Percentiles rank a stretch among this genome's conserved stretches.
Evolutionary conservation across 139 green algal species (phyloP).

Genomic region (Coelastrella sp.): DNA sequence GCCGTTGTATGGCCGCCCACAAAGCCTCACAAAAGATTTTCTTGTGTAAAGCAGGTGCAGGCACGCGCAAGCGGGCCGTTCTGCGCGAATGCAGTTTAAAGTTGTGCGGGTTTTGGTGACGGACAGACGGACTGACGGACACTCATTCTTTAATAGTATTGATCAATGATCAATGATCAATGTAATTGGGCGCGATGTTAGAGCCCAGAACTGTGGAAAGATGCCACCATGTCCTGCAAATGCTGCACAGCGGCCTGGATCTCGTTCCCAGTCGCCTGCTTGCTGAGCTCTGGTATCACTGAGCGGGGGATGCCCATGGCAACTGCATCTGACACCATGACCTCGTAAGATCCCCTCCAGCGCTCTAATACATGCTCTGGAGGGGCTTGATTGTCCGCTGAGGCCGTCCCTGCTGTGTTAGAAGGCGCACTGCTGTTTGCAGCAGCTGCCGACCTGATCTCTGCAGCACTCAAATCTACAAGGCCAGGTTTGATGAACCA

Average conservation of each 20-base stretch:
- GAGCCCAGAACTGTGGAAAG: slow-evolving; percentile 33
- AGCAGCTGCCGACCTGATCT: no score
- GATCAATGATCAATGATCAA: no score
- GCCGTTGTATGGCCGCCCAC: no score
- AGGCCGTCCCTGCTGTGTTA: no score
- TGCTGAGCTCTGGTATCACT: background rate
- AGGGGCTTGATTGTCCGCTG: background rate
- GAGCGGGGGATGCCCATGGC: slow-evolving; percentile 33
- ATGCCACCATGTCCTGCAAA: slow-evolving; percentile 42
- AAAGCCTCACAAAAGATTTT: no score
- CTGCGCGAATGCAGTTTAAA: no score
- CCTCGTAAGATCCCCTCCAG: slow-evolving; percentile 19
- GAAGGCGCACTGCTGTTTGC: no score
- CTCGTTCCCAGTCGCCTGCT: background rate
- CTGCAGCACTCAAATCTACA: background rate
- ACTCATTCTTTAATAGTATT: no score
- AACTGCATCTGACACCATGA: slow-evolving; percentile 13
- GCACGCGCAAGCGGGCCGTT: no score
- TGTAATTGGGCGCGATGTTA: background rate
- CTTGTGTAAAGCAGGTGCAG: no score
- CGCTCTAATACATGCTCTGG: slow-evolving; percentile 9
- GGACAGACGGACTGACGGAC: no score
- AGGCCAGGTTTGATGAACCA: slow-evolving; percentile 11
- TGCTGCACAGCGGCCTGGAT: slow-evolving; percentile 24
- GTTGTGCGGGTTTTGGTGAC: no score